A percentile compares a stretch with the other conserved stretches of the same genome.
phyloP scores from a whole-genome alignment of 2,329 filamentous ascomycete species.

The Colletotrichum eremochloae region DNA sequence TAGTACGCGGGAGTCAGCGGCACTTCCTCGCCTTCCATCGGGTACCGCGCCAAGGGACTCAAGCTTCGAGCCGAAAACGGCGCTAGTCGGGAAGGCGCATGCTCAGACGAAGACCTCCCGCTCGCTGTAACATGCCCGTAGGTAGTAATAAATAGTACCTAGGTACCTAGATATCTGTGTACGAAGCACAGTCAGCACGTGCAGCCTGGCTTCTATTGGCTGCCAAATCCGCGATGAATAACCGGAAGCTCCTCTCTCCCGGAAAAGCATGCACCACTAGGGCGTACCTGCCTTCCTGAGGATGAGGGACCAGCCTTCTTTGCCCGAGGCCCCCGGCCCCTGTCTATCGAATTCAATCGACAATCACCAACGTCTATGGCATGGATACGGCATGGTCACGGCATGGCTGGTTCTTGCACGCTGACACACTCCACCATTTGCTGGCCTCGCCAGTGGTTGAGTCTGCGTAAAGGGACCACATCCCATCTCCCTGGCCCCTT shows the following conservation, averaged over 20 bases:
- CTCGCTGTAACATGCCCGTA: too few relatives aligned
- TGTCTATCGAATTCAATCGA: slow-evolving; percentile 18
- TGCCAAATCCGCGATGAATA: neutral
- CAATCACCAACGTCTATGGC: neutral
- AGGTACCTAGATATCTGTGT: too few relatives aligned
- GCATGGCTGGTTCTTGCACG: slow-evolving; percentile 10
- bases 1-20: slow-evolving; percentile 20
- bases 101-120: slow-evolving; percentile 11
- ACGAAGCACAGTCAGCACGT: too few relatives aligned
- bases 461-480: slow-evolving; percentile 19
- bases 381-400: neutral
- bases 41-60: slow-evolving; percentile 37
- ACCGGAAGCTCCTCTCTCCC: neutral
- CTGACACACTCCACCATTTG: slow-evolving; percentile 16
- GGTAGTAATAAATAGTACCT: too few relatives aligned
- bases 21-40: slow-evolving; percentile 29
- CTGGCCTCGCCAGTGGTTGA: slow-evolving; percentile 22
- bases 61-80: slow-evolving; percentile 41
- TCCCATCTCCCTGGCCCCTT: neutral
- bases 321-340: slow-evolving; percentile 6
- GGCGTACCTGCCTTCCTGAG: too few relatives aligned
- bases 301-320: neutral
- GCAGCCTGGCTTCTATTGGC: neutral
- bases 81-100: slow-evolving; percentile 20
- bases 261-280: neutral